Evolutionary conservation across 2,329 filamentous ascomycete genomes (phyloP).

Genomic region (Phaeosphaeria sp.): DNA sequence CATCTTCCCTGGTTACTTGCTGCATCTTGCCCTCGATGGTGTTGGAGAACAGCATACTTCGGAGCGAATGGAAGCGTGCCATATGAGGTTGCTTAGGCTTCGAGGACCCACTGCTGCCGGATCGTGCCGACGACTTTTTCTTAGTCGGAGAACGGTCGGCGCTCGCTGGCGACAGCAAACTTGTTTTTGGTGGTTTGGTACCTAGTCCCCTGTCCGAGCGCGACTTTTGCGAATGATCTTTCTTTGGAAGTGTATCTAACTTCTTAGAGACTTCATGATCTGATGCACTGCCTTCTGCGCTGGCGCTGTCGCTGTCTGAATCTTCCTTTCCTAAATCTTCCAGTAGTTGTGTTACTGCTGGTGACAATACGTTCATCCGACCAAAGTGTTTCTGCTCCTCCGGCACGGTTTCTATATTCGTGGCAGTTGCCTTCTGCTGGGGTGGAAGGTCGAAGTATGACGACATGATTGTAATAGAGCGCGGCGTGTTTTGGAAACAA

Average conservation of each 20-base stretch:
- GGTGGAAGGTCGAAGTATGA: conserved; percentile 44
- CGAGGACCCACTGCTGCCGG: conserved; percentile 12
- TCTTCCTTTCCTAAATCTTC: conserved; percentile 33
- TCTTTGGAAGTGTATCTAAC: conserved; percentile 10
- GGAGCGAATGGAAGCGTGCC: conserved; percentile 42
- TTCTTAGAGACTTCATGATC: conserved; percentile 19
- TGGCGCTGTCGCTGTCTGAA: conserved; percentile 36
- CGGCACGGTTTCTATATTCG: conserved; percentile 15
- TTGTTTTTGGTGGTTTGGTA: conserved; percentile 7
- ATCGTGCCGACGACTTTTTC: conserved; percentile 13
- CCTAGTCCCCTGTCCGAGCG: conserved; percentile 13
- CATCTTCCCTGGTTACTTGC: conserved; percentile 23
- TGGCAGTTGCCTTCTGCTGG: conserved; percentile 22
- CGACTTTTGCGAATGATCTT: conserved; percentile 8
- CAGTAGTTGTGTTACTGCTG: conserved; percentile 38
- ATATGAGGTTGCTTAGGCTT: conserved; percentile 33
- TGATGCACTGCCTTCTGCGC: conserved; percentile 25
- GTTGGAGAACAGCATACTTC: conserved; percentile 41
- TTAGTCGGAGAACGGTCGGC: conserved; percentile 17
- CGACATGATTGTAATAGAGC: conserved; percentile 28
- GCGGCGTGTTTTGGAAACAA: conserved; percentile 2
- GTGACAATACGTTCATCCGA: conserved; percentile 32
- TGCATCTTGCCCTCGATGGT: conserved; percentile 39
- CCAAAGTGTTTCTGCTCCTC: conserved; percentile 25
- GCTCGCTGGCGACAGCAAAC: conserved; percentile 20